Evolutionary conservation across 495 filamentous ascomycete genomes (phyloP).

Genomic region (Tricharina praecox): DNA sequence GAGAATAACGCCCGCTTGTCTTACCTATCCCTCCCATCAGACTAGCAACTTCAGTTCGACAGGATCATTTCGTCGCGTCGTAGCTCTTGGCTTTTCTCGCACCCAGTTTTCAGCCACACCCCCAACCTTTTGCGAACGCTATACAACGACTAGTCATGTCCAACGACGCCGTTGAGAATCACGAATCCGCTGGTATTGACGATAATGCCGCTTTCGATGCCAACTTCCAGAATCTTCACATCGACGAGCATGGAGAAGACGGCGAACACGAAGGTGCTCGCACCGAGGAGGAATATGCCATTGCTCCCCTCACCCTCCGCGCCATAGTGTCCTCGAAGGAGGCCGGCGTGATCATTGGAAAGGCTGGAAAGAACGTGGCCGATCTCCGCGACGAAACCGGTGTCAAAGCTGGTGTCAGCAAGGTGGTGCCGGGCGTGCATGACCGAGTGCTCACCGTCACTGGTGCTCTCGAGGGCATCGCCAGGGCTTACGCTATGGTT

Average conservation of each 20-base stretch:
- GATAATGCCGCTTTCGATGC: slow-evolving; percentile 24
- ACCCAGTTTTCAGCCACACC: slow-evolving; percentile 1
- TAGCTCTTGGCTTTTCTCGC: not conserved
- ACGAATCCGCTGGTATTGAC: slow-evolving; percentile 15
- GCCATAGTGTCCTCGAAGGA: slow-evolving; percentile 98
- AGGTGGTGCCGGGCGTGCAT: slow-evolving; percentile 92
- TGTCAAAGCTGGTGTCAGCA: slow-evolving; percentile 94
- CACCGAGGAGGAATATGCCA: slow-evolving; percentile 90
- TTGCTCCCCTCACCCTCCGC: slow-evolving; percentile 76
- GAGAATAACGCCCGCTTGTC: too few relatives aligned
- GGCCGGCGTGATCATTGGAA: slow-evolving; percentile 95
- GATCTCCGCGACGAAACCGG: slow-evolving; percentile 93
- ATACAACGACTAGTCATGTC: slow-evolving; percentile 20
- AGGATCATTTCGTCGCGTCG: not conserved
- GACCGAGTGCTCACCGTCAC: slow-evolving; percentile 93
- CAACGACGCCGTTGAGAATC: slow-evolving; percentile 12
- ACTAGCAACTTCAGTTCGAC: too few relatives aligned
- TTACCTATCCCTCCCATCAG: too few relatives aligned
- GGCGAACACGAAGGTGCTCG: slow-evolving; percentile 25
- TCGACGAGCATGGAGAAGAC: slow-evolving; percentile 18
- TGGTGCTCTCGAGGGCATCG: slow-evolving; percentile 66
- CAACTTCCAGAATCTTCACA: slow-evolving; percentile 25
- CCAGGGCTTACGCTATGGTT: slow-evolving; percentile 83
- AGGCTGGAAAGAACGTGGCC: slow-evolving; percentile 94
- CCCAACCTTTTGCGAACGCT: slow-evolving; percentile 16